Base-by-base conservation (phyloP, 495 filamentous ascomycete species). In the Penicillium antarcticum region DNA sequence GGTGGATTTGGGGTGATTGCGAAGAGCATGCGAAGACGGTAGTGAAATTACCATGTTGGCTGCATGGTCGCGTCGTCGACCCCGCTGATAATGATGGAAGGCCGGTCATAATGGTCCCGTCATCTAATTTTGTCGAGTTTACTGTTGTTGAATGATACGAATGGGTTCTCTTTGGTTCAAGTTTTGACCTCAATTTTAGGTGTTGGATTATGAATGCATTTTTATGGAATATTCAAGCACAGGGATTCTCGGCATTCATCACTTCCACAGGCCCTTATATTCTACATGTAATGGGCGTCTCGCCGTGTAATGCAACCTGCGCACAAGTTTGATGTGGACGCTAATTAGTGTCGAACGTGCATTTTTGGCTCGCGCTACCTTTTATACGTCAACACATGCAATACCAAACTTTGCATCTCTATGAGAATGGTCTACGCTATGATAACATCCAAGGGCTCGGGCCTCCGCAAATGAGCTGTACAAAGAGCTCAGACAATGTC, bases 81-180 rank as follows among this genome's bases (percentile, higher is more conserved):
- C 51, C 51, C 19, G 42, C 36, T 46, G 51, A 53, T 47, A 53
- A 53, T 53, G 51, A 46, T 19, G 36, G 51, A 32, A 53, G 36
- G 35, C 43, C 51, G 13, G 36, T 14, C 8, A 53, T 53, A 23
- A 41, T 41, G 13, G 18, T 51, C 36, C 36, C 36, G n/a, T 29
- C 23, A 19, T 43, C 41, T 10, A 43, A 43, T 43, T 17, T 31
- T 17, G 41, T 43, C 24, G 41, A 43, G 23, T 43, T 43, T 31
- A 31, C 24, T 19, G 13, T 43, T 18, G 41, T 43, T 43, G 24
- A 43, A 32, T 36, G 34, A 36, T 16, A 36, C 34, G 34, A 36
- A 36, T 14, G 12, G 34, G 34, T 36, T 36, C 13, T 36, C 34
- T 36, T 36, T 36, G 34, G 13, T 36, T 36, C 34, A 36, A 36